Evolutionary conservation across 345 rosid species (phyloP).

Genomic region (Draba incana): DNA sequence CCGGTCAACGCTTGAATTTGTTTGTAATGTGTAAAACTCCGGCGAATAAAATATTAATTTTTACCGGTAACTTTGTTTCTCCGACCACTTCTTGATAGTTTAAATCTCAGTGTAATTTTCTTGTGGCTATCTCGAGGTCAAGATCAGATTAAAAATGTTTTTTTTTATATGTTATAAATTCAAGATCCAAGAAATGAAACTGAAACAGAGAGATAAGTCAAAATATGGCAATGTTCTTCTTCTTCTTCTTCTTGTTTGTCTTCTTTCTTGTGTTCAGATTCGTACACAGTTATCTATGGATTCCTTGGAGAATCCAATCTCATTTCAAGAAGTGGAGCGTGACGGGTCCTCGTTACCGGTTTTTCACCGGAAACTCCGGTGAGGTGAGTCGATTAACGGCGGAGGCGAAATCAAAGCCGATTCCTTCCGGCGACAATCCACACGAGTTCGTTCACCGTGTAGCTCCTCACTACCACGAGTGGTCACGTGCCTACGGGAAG

Average conservation of each 20-base stretch:
- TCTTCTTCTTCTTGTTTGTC: slow-evolving; percentile 34
- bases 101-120: no score
- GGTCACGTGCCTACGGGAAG: slow-evolving; percentile 62
- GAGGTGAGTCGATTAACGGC: slow-evolving; percentile 51
- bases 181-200: slow-evolving; percentile 21
- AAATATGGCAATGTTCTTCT: slow-evolving; percentile 18
- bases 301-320: slow-evolving; percentile 58
- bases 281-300: slow-evolving; percentile 48
- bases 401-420: slow-evolving; percentile 54
- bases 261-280: slow-evolving; percentile 44
- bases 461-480: slow-evolving; percentile 58
- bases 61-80: slow-evolving; percentile 28
- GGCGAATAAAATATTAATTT: background rate
- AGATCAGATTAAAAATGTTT: background rate
- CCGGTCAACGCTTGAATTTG: slow-evolving; percentile 18
- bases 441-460: slow-evolving; percentile 52
- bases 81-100: no score
- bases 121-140: background rate
- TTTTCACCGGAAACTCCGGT: slow-evolving; percentile 60
- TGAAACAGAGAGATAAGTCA: background rate
- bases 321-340: slow-evolving; percentile 60
- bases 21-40: slow-evolving; percentile 28
- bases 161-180: slow-evolving; percentile 1
- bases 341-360: slow-evolving; percentile 62
- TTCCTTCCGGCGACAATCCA: slow-evolving; percentile 38